Evolutionary conservation across 1,284 basidiomycete genomes (phyloP).

Genomic region (Phellopilus nigrolimitatus): DNA sequence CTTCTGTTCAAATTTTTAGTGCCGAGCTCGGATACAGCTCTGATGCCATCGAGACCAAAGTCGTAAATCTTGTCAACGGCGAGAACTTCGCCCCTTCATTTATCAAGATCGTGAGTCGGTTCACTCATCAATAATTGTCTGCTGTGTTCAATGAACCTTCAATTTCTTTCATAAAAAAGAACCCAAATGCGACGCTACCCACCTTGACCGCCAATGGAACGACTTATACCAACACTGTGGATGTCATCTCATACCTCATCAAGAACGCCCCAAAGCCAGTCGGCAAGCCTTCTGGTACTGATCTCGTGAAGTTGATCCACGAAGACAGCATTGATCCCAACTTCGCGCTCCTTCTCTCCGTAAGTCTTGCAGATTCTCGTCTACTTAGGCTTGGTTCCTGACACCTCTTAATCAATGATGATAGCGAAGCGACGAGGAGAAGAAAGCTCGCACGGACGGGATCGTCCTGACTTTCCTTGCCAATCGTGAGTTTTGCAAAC

Average conservation of each 20-base stretch:
- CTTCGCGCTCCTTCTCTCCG: slow-evolving; percentile 42
- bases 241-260: slow-evolving; percentile 45
- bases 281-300: slow-evolving; percentile 33
- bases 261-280: slow-evolving; percentile 38
- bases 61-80: slow-evolving; percentile 45
- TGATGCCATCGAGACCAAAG: slow-evolving; percentile 33
- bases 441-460: slow-evolving; percentile 37
- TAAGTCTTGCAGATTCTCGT: slow-evolving; percentile 30
- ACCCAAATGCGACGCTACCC: slow-evolving; percentile 52
- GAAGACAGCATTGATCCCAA: slow-evolving; percentile 56
- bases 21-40: slow-evolving; percentile 39
- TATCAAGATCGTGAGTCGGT: slow-evolving; percentile 41
- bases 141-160: neutral
- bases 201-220: slow-evolving; percentile 43
- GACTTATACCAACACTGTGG: slow-evolving; percentile 42
- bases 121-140: neutral
- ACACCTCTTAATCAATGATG: neutral
- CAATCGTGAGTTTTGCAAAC: slow-evolving; percentile 38
- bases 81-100: slow-evolving; percentile 61
- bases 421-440: slow-evolving; percentile 49
- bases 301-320: slow-evolving; percentile 45
- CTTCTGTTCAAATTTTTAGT: slow-evolving; percentile 24
- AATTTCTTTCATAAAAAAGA: slow-evolving; percentile 31
- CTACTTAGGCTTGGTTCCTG: neutral
- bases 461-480: slow-evolving; percentile 38